Evolutionary conservation across 2,329 filamentous ascomycete genomes (phyloP).

Genomic region (Paecilomyces sp.): DNA sequence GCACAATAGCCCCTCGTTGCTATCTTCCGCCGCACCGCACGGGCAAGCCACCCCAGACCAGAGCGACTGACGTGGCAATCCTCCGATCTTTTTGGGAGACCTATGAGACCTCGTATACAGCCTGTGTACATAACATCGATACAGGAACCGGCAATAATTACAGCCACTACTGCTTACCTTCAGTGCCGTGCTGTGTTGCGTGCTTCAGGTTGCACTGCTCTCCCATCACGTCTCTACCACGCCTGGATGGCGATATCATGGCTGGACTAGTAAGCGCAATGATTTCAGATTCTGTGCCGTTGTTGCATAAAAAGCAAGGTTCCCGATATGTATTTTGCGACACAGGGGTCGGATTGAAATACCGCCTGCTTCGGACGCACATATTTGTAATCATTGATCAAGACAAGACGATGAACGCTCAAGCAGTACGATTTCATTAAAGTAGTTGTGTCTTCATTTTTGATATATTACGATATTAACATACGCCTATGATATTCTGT

Average conservation of each 20-base stretch:
- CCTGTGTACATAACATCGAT: slow-evolving; percentile 4
- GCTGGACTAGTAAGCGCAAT: not conserved
- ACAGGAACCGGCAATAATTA: not conserved
- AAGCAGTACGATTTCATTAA: not conserved
- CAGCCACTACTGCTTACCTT: not conserved
- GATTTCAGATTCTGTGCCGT: not conserved
- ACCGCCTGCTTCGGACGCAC: not conserved
- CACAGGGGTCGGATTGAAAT: not conserved
- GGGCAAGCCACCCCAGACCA: slow-evolving; percentile 1
- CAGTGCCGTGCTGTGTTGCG: not conserved
- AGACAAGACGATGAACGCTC: not conserved
- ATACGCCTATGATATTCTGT: no score
- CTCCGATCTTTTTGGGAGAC: slow-evolving; percentile 8
- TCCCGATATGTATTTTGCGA: not conserved
- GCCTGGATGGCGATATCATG: slow-evolving; percentile 1
- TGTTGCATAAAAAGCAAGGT: not conserved
- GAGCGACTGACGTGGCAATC: slow-evolving; percentile 25
- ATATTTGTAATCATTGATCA: not conserved
- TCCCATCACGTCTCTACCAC: slow-evolving; percentile 6
- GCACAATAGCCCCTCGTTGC: not conserved
- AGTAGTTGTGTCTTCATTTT: not conserved
- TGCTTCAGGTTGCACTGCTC: not conserved
- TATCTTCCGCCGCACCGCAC: not conserved
- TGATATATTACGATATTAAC: not conserved
- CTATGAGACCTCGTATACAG: slow-evolving; percentile 5